These are phyloP conservation scores for Neoascochyta sp. DNA, from an alignment of 2,329 filamentous ascomycete genomes.

Conservation along the genomic window DNA sequence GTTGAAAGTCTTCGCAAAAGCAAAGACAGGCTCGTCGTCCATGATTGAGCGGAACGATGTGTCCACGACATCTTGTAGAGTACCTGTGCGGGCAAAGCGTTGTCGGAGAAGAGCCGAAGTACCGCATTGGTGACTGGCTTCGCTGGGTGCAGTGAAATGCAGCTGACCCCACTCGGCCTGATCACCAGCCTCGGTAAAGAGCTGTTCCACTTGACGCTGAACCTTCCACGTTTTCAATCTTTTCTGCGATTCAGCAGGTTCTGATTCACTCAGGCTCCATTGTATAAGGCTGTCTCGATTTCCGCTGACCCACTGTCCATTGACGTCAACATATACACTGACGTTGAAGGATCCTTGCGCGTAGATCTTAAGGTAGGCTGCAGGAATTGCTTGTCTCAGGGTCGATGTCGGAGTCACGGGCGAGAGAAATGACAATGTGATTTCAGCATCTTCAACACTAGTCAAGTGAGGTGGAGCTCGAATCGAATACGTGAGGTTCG, in stretches of 20 bases:
- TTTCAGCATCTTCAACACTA: slow-evolving; percentile 45
- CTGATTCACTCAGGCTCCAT: slow-evolving; percentile 59
- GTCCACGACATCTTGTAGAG: slow-evolving; percentile 64
- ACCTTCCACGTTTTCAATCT: slow-evolving; percentile 65
- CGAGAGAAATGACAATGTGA: slow-evolving; percentile 66
- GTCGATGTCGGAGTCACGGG: slow-evolving; percentile 80
- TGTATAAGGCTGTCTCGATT: slow-evolving; percentile 64
- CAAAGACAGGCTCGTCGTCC: slow-evolving; percentile 78
- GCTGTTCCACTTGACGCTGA: slow-evolving; percentile 57
- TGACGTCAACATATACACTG: slow-evolving; percentile 48
- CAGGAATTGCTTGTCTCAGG: slow-evolving; percentile 75
- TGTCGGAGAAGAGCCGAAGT: slow-evolving; percentile 63
- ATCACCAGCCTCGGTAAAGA: slow-evolving; percentile 70
- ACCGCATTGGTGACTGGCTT: slow-evolving; percentile 67
- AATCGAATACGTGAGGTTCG: slow-evolving; percentile 64
- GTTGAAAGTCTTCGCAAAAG: slow-evolving; percentile 53
- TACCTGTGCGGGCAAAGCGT: slow-evolving; percentile 65
- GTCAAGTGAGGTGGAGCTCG: slow-evolving; percentile 41
- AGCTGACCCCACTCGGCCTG: slow-evolving; percentile 81
- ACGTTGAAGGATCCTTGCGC: slow-evolving; percentile 61
- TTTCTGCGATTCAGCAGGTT: slow-evolving; percentile 36
- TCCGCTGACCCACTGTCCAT: slow-evolving; percentile 74
- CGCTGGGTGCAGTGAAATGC: slow-evolving; percentile 68
- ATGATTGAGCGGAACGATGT: slow-evolving; percentile 65
- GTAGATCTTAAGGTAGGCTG: slow-evolving; percentile 69